A percentile compares a stretch with the other conserved stretches of the same genome.
Evolutionary conservation across 345 rosid species (phyloP).

Genomic region (Rhizophora apiculata): DNA sequence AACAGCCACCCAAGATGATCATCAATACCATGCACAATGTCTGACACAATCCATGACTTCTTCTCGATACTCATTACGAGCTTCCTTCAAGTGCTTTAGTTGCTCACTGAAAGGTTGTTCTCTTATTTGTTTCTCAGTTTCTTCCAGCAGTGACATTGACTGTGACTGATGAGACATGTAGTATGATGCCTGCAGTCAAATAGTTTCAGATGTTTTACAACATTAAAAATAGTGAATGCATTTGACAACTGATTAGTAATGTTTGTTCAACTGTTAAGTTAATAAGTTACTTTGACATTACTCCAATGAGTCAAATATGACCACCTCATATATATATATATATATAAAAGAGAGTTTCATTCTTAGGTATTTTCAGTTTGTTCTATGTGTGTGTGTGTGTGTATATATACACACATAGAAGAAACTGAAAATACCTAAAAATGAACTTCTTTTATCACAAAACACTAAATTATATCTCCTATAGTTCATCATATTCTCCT

Average conservation of each 20-base stretch:
- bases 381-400: too few species aligned
- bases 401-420: too few species aligned
- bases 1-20: background rate
- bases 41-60: constrained; percentile 84
- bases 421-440: too few species aligned
- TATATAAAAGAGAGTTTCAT: too few species aligned
- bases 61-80: constrained; percentile 77
- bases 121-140: constrained; percentile 86
- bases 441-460: too few species aligned
- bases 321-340: too few species aligned
- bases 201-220: constrained; percentile 25
- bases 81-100: constrained; percentile 82
- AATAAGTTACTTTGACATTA: background rate
- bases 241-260: background rate
- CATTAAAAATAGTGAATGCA: too few species aligned
- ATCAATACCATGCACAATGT: constrained; percentile 79
- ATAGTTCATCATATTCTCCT: too few species aligned
- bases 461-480: too few species aligned
- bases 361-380: too few species aligned
- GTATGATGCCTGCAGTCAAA: constrained; percentile 68
- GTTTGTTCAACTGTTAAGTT: too few species aligned
- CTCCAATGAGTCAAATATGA: background rate
- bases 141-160: constrained; percentile 77
- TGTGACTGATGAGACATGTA: constrained; percentile 88
- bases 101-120: constrained; percentile 66